phyloP scores from a whole-genome alignment of 352 stramenopile genomes.

The Phytophthora sp. region DNA sequence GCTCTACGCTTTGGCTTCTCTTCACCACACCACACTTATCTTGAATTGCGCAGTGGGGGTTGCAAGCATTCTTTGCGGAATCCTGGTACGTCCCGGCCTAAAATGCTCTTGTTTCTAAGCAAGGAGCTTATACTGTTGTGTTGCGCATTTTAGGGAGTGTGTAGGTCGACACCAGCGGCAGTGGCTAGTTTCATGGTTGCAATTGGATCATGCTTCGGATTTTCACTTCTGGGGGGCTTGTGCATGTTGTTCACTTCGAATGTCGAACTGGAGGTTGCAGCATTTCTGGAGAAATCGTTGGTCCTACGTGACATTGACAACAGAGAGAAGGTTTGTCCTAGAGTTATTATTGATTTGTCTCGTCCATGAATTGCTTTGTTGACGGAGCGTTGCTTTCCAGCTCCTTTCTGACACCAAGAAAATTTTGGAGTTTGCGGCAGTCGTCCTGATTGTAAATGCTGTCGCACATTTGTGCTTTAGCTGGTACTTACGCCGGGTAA shows the following conservation, averaged over 20 bases:
- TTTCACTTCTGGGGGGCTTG: constrained; percentile 56
- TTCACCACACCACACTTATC: constrained; percentile 44
- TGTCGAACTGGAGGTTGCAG: constrained; percentile 47
- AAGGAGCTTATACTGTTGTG: not conserved
- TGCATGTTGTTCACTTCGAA: constrained; percentile 62
- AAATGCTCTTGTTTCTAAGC: too few species aligned
- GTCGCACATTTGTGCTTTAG: constrained; percentile 44
- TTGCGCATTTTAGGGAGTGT: constrained; percentile 37
- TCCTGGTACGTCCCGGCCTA: constrained; percentile 60
- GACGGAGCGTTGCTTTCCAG: constrained; percentile 36
- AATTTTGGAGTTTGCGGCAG: constrained; percentile 43
- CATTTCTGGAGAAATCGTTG: constrained; percentile 60
- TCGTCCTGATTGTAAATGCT: constrained; percentile 44
- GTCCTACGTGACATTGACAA: constrained; percentile 31
- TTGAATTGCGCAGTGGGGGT: constrained; percentile 43
- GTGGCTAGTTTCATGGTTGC: constrained; percentile 63
- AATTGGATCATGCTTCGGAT: constrained; percentile 53
- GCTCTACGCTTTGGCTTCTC: constrained; percentile 43
- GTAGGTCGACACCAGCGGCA: constrained; percentile 54
- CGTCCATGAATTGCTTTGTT: not conserved
- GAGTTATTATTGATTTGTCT: not conserved
- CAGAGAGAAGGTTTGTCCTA: constrained; percentile 43
- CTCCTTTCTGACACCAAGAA: constrained; percentile 47
- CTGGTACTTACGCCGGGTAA: constrained; percentile 47
- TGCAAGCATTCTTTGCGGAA: constrained; percentile 46